Evolutionary conservation across 2,329 filamentous ascomycete genomes (phyloP).

Genomic region (Cladobotryum protrusum): DNA sequence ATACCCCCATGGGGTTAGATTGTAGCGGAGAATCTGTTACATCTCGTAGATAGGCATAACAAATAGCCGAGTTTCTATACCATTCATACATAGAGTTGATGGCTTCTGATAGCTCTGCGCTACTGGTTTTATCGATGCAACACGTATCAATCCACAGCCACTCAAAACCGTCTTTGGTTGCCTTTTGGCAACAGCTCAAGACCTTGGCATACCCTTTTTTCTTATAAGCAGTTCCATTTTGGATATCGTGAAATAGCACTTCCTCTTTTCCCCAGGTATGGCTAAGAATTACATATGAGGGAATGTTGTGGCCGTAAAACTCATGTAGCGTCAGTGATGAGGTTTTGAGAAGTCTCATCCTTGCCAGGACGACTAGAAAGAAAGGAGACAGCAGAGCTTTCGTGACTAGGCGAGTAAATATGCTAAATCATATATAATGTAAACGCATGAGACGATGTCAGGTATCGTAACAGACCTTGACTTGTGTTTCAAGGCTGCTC

Average conservation of each 20-base stretch:
- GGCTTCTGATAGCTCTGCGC: conserved; percentile 10
- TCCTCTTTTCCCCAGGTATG: conserved; percentile 13
- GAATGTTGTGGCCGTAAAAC: neutral
- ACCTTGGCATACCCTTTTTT: conserved; percentile 17
- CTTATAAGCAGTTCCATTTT: conserved; percentile 2
- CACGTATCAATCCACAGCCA: conserved; percentile 15
- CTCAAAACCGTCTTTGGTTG: conserved; percentile 11
- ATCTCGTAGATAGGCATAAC: conserved; percentile 8
- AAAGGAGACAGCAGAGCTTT: too few species aligned
- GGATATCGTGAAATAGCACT: conserved; percentile 3
- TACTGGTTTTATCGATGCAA: conserved; percentile 14
- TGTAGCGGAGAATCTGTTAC: neutral
- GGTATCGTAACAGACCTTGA: too few species aligned
- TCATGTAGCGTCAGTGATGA: neutral
- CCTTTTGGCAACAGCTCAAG: conserved; percentile 13
- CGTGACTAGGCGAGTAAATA: too few species aligned
- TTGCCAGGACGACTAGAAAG: too few species aligned
- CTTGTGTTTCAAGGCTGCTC: too few species aligned
- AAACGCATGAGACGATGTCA: too few species aligned
- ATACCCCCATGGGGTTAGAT: too few species aligned
- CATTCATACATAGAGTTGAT: conserved; percentile 15
- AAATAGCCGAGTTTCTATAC: conserved; percentile 8
- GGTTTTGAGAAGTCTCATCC: neutral
- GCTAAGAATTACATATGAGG: conserved; percentile 13
- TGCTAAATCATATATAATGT: too few species aligned